These are phyloP conservation scores for Phytophthora macrochlamydospora DNA, from an alignment of 352 stramenopile species.

Conservation along the genomic window DNA sequence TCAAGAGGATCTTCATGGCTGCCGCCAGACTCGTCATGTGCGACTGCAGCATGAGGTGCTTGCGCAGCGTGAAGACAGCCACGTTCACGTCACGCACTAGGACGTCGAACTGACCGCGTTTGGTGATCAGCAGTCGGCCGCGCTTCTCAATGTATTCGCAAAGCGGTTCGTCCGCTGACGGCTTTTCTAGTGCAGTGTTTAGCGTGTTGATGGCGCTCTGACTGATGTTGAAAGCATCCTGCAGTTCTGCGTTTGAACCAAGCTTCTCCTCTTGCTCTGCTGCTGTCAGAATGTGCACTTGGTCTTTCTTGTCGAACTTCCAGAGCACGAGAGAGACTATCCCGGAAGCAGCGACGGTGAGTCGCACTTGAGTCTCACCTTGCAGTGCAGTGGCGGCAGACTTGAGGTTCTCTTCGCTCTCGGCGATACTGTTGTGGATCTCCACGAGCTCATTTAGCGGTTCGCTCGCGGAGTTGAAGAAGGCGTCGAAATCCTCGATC, in stretches of 20 bases:
- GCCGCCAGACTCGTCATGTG: slow-evolving; percentile 40
- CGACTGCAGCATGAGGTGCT: slow-evolving; percentile 44
- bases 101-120: slow-evolving; percentile 25
- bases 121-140: slow-evolving; percentile 35
- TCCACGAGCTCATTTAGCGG: slow-evolving; percentile 32
- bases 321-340: slow-evolving; percentile 41
- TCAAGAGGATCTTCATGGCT: slow-evolving; percentile 46
- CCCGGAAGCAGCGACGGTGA: slow-evolving; percentile 27
- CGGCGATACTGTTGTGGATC: slow-evolving; percentile 52
- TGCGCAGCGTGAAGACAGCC: slow-evolving; percentile 35
- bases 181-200: slow-evolving; percentile 43
- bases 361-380: slow-evolving; percentile 48
- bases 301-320: slow-evolving; percentile 54
- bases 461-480: slow-evolving; percentile 23
- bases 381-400: slow-evolving; percentile 49
- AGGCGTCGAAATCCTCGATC: slow-evolving; percentile 25
- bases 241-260: slow-evolving; percentile 15
- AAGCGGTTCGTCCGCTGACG: slow-evolving; percentile 24
- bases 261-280: slow-evolving; percentile 27
- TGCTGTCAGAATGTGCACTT: slow-evolving; percentile 36
- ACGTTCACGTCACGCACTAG: slow-evolving; percentile 30
- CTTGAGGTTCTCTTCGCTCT: slow-evolving; percentile 65
- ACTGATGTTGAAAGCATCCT: slow-evolving; percentile 15
- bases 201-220: slow-evolving; percentile 29
- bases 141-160: slow-evolving; percentile 43